These are phyloP conservation scores for Asclepias syriaca DNA, from an alignment of 257 asterid species.

Conservation along the genomic window DNA sequence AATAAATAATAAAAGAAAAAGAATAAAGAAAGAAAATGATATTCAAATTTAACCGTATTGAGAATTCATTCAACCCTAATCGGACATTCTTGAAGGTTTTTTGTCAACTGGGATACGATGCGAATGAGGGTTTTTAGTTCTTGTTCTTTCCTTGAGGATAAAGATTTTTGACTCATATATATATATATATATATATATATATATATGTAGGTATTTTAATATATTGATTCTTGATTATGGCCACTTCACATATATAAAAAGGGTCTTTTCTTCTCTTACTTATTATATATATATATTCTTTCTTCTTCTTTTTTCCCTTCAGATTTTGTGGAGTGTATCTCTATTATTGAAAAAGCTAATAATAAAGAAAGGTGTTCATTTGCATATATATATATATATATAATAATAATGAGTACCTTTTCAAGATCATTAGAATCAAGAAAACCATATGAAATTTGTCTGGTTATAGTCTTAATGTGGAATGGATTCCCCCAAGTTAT, in stretches of 20 bases:
- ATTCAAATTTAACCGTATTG: background rate
- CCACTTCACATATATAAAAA: background rate
- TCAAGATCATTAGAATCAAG: background rate
- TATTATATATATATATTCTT: no score
- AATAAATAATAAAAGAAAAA: no score
- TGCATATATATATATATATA: background rate
- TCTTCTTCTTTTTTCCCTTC: background rate
- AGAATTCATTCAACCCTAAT: no score
- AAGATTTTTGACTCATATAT: constrained; percentile 6
- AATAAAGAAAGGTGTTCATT: background rate
- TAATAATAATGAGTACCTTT: background rate
- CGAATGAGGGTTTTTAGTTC: background rate
- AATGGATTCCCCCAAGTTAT: no score
- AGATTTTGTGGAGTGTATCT: background rate
- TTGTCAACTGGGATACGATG: background rate
- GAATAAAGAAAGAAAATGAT: background rate
- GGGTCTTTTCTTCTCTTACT: background rate
- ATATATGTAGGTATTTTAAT: background rate
- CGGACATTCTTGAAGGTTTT: background rate
- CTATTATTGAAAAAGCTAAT: background rate
- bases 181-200: background rate
- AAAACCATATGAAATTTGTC: background rate
- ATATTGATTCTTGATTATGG: background rate
- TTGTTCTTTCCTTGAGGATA: constrained; percentile 1
- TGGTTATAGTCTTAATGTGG: background rate